Base-by-base conservation (phyloP, 208 protist genomes). In the Leishmania lainsoni region DNA sequence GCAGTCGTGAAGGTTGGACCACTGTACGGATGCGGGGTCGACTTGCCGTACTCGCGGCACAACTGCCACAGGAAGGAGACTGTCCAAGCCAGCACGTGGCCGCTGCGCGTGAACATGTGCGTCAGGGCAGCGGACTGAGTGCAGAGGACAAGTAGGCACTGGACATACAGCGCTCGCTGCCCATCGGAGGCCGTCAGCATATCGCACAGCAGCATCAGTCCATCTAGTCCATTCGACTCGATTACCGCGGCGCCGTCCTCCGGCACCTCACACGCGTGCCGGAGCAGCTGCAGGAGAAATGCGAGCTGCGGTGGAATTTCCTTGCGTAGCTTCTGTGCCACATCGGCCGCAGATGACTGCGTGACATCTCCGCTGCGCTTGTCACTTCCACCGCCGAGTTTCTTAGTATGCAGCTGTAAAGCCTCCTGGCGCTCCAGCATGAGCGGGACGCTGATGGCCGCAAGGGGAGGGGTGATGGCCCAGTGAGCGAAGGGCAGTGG, bases 341-440 rank as follows among this genome's bases (percentile, higher is more conserved):
- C 82, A 59, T 91, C 88, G 16, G 83, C 83, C 0, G 88, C 86
- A 20, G 92, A 94, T 32, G 83, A 76, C 79, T 90, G 85, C 2
- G 89, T 83, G 72, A 93, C 73, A 32, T 61, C 56, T 29, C 75
- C 59, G 42, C 51, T 48, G 42, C 65, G 29, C 26, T 22, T 51
- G 22, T 26, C 51, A 17, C 51, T 48, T 4, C 20, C 9, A 1
- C 71, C 73, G 22, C 76, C 72, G 22, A 65, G 74, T 39, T 77
- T 83, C 58, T 58, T 89, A 63, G 71, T 87, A 83, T 80, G 59
- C 70, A 83, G 26, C 56, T 73, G 75, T 59, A 88, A 48, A 74
- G 89, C 83, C 76, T 95, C 88, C 54, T 96, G 90, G 48, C 87
- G 87, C 81, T 94, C 87, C 71, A 95, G 86, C 94, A 97, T 97